Evolutionary conservation across 371 early-diverging fungal species (phyloP), one percentile per base, ranked within the genome.

Genomic region (Mucor velutinosus): DNA sequence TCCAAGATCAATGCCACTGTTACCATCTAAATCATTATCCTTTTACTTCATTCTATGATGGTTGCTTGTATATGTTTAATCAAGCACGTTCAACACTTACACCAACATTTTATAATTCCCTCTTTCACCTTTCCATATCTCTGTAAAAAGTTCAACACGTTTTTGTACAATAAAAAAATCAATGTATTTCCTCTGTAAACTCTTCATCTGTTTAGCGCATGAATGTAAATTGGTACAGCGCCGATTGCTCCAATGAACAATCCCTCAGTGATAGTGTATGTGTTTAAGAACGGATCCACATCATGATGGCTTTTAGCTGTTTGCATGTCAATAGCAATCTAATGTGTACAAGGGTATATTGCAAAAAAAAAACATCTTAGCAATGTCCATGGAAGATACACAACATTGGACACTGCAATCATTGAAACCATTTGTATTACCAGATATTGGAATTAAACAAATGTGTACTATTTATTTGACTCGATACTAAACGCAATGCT

Each of bases 1-100:
- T 58, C 74, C 66, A 76, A 72, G 62, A 80, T 80, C 72, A 77
- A 83, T 57, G 72, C 80, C 57, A 78, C 83, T 55, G 83, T 76
- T 57, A 67, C 77, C 61, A 74, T 78, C 74, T 80, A 83, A 80
- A 68, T 53, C 59, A 19, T 11, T 37, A 37, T 59, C 11, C 58
- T 47, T 37, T 61, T 27, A 51, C 32, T 59, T 33, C 53, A 30
- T 62, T 55, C 57, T 62, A 45, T 55, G 39, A 56, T 64, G 55
- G 49, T 65, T 60, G 64, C 60, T 55, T 63, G n/a, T 27, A 53
- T 63, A 27, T 35, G 43, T 58, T 41, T 25, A 14, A 53, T 25
- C 27, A 17, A 29, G 47, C 61, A 61, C 60, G 71, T 70, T 70
- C 71, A 70, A 70, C 66, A 70, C 71, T 63, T 63, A 45, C 62